Percentiles rank a stretch among this genome's conserved stretches.
These are phyloP conservation scores for Gentiana macrophylla DNA, from an alignment of 257 asterid species.

Conservation along the genomic window DNA sequence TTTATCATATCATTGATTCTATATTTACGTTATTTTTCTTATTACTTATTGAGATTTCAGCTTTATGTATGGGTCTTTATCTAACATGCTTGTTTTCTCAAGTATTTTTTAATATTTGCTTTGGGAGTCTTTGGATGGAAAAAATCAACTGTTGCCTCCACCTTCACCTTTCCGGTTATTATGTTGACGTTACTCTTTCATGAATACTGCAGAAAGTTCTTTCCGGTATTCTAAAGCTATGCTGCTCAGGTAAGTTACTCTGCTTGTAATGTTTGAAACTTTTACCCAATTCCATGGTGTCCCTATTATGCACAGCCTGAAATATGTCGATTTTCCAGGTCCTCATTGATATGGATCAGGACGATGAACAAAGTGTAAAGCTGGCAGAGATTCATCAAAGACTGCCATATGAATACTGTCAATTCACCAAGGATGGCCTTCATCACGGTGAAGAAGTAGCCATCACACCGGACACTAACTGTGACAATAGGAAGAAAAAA, in stretches of 20 bases:
- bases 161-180: constrained; percentile 66
- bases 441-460: constrained; percentile 8
- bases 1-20: no score
- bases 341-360: constrained; percentile 57
- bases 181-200: constrained; percentile 69
- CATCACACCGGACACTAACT: constrained; percentile 12
- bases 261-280: no score
- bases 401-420: constrained; percentile 15
- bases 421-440: constrained; percentile 4
- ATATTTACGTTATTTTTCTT: no score
- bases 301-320: neutral
- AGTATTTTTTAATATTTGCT: constrained; percentile 31
- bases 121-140: constrained; percentile 74
- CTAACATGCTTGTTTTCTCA: no score
- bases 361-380: constrained; percentile 52
- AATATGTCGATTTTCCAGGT: neutral
- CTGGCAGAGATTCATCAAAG: constrained; percentile 49
- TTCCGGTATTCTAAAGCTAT: constrained; percentile 2
- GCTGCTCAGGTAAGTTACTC: constrained; percentile 48
- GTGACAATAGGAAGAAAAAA: constrained; percentile 3
- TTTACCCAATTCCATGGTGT: neutral
- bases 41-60: no score
- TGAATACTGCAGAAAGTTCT: constrained; percentile 60
- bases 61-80: no score
- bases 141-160: constrained; percentile 53